Evolutionary conservation across 1,284 basidiomycete species (phyloP).

Genomic region (Austroboletus novae-zelandiae): DNA sequence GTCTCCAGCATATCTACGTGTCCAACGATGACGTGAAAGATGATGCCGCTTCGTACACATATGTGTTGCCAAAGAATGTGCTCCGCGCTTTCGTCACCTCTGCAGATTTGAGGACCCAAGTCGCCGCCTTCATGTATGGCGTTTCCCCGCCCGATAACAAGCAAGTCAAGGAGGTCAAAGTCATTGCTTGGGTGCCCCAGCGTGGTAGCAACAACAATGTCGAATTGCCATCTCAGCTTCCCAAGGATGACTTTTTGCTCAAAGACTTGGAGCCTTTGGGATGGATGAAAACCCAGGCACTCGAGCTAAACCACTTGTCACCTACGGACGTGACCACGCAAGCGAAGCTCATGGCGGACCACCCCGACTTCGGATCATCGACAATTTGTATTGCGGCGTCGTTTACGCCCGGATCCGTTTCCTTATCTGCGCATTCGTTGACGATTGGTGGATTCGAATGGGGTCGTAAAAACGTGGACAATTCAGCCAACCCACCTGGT

Average conservation of each 20-base stretch:
- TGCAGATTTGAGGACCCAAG: constrained; percentile 93
- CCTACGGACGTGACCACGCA: constrained; percentile 95
- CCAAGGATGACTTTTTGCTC: constrained; percentile 91
- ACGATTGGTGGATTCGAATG: constrained; percentile 95
- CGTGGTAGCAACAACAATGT: constrained; percentile 93
- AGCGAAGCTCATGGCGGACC: constrained; percentile 94
- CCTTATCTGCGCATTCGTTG: constrained; percentile 88
- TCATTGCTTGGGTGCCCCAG: constrained; percentile 94
- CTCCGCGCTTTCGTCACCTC: constrained; percentile 93
- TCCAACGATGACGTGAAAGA: constrained; percentile 99
- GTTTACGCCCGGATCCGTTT: constrained; percentile 98
- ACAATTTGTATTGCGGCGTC: constrained; percentile 94
- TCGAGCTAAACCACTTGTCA: constrained; percentile 90
- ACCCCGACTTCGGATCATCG: constrained; percentile 92
- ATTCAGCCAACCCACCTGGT: constrained; percentile 81
- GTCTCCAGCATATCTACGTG: constrained; percentile 97
- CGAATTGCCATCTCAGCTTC: constrained; percentile 83
- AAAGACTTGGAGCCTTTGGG: constrained; percentile 94
- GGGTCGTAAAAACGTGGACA: constrained; percentile 92
- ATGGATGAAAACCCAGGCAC: constrained; percentile 97
- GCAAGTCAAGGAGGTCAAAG: constrained; percentile 99
- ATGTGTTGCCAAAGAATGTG: constrained; percentile 97
- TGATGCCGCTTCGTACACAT: constrained; percentile 91
- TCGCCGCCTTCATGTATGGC: constrained; percentile 94
- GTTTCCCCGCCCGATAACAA: constrained; percentile 93